Percentiles rank a stretch among this genome's conserved stretches.
Evolutionary conservation across 2,329 filamentous ascomycete species (phyloP).

Genomic region (Cladophialophora psammophila): DNA sequence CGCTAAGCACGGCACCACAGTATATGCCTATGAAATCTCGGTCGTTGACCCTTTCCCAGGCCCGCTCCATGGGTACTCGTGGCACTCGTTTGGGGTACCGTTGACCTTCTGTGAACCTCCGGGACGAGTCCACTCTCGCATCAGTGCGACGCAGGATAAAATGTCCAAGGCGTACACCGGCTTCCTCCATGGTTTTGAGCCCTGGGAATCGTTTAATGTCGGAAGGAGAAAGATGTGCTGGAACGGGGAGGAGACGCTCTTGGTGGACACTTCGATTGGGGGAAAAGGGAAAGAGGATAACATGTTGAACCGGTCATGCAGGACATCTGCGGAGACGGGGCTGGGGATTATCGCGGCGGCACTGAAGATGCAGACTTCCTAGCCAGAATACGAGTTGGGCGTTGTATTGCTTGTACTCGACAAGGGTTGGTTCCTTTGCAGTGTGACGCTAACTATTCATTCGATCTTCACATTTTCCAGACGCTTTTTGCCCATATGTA

Average conservation of each 20-base stretch:
- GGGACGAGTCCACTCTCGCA: not conserved
- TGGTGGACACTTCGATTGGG: not conserved
- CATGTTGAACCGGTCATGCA: not conserved
- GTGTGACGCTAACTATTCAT: too few relatives aligned
- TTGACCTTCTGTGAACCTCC: constrained; percentile 4
- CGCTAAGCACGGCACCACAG: constrained; percentile 1
- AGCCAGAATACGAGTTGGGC: not conserved
- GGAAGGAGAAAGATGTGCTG: constrained; percentile 8
- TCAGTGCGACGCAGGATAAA: constrained; percentile 7
- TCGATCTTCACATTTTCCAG: not conserved
- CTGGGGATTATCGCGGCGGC: not conserved
- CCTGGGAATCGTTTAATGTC: constrained; percentile 7
- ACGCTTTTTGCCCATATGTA: not conserved
- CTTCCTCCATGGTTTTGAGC: not conserved
- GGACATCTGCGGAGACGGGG: not conserved
- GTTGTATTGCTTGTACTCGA: not conserved
- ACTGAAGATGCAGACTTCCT: constrained; percentile 1
- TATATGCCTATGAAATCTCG: constrained; percentile 6
- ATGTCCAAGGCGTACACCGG: constrained; percentile 1
- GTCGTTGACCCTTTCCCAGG: constrained; percentile 3
- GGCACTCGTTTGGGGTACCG: constrained; percentile 8
- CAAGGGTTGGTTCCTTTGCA: too few relatives aligned
- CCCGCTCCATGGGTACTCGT: constrained; percentile 11
- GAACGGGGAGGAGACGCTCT: not conserved
- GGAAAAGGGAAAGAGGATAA: not conserved